These are phyloP conservation scores for Hygrophila difformis DNA, from an alignment of 257 asterid genomes.

Conservation along the genomic window DNA sequence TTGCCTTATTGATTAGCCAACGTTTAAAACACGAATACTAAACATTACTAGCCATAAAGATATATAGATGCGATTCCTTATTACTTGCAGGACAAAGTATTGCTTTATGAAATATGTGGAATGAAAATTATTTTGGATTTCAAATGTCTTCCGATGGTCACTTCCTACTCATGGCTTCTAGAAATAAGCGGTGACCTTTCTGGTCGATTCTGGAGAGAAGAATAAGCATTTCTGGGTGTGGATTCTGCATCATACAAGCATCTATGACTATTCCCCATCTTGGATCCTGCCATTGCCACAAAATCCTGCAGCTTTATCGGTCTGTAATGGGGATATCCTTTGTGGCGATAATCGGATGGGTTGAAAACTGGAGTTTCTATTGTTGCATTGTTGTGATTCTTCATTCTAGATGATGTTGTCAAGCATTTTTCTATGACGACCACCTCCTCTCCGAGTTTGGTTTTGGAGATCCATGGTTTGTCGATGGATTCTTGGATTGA, in stretches of 20 bases:
- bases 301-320: constrained; percentile 19
- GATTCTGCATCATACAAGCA: constrained; percentile 14
- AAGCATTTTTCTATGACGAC: constrained; percentile 47
- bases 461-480: constrained; percentile 35
- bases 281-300: constrained; percentile 12
- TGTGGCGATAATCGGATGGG: constrained; percentile 42
- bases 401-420: constrained; percentile 19
- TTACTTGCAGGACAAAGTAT: no score
- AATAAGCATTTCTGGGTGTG: constrained; percentile 16
- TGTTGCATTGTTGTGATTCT: not conserved
- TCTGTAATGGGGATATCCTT: constrained; percentile 39
- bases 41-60: no score
- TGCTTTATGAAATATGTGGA: no score
- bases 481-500: constrained; percentile 8
- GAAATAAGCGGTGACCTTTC: not conserved
- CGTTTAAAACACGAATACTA: no score
- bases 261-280: constrained; percentile 20
- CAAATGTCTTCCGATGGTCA: no score
- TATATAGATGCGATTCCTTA: no score
- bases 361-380: constrained; percentile 43
- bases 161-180: no score
- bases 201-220: no score
- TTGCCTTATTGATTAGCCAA: no score
- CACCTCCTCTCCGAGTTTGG: constrained; percentile 41
- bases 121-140: no score